phyloP scores from a whole-genome alignment of 208 protist genomes.

The Crithidia bombi region DNA sequence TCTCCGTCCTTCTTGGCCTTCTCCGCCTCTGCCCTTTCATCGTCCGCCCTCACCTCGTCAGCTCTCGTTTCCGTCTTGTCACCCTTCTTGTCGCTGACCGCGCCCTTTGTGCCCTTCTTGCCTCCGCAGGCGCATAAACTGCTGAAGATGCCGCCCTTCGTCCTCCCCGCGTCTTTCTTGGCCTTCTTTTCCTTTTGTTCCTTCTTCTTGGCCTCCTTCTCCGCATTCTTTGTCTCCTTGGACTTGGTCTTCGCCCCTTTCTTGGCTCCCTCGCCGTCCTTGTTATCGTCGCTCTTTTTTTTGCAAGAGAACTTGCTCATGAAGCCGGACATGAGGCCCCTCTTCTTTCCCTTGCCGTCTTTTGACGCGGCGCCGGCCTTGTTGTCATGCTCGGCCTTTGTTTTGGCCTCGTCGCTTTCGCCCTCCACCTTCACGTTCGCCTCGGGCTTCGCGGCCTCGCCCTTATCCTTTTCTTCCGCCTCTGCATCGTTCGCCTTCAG shows the following conservation, averaged over 20 bases:
- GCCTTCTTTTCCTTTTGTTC: conserved; percentile 6
- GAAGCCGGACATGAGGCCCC: conserved; percentile 14
- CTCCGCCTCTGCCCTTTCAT: conserved; percentile 17
- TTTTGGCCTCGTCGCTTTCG: conserved; percentile 10
- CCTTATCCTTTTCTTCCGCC: conserved; percentile 3
- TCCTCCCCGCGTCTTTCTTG: conserved; percentile 18
- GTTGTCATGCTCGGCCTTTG: neutral
- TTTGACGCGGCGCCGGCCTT: neutral
- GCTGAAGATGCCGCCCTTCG: conserved; percentile 24
- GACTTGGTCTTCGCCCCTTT: conserved; percentile 10
- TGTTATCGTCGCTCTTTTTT: conserved; percentile 15
- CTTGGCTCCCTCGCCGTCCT: conserved; percentile 15
- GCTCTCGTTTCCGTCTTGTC: neutral
- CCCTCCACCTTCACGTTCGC: conserved; percentile 14
- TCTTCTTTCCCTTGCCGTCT: conserved; percentile 12
- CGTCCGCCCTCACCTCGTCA: conserved; percentile 7
- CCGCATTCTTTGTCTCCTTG: conserved; percentile 12
- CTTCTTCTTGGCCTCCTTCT: conserved; percentile 13
- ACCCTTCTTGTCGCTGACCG: conserved; percentile 16
- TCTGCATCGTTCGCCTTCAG: conserved; percentile 2
- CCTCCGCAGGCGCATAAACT: neutral
- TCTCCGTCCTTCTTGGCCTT: conserved; percentile 15
- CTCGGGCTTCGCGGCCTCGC: neutral
- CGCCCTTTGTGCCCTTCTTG: conserved; percentile 20
- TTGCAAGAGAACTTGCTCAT: conserved; percentile 21